Conservation (phyloP, 108 stramenopile species). For the Aureococcus anophagefferens region DNA sequence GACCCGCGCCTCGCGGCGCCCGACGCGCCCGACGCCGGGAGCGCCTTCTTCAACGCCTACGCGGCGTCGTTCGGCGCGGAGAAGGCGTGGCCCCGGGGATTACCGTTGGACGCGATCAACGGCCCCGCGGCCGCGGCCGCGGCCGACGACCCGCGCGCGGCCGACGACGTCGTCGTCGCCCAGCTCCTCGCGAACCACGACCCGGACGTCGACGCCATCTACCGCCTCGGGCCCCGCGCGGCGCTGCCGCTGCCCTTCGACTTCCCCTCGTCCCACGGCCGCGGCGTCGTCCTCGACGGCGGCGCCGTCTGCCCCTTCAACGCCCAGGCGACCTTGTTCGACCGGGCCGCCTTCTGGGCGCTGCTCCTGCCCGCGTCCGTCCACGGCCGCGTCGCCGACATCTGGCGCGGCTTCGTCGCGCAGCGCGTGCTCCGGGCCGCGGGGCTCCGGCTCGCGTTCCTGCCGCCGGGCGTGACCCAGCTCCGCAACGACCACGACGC, state of each 20-base stretch:
- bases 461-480: constrained; percentile 28
- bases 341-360: constrained; percentile 33
- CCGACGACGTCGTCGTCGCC: constrained; percentile 27
- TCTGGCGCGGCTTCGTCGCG: constrained; percentile 55
- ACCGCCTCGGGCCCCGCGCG: constrained; percentile 30
- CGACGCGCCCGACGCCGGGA: constrained; percentile 2
- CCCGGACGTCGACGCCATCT: constrained; percentile 57
- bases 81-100: constrained; percentile 49
- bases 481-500: no score
- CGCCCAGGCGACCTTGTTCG: constrained; percentile 52
- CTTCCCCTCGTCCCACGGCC: background rate
- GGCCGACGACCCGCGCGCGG: background rate
- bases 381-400: constrained; percentile 46
- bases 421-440: constrained; percentile 24
- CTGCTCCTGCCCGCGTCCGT: constrained; percentile 48
- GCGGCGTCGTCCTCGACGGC: constrained; percentile 5
- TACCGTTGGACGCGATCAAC: constrained; percentile 31
- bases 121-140: background rate
- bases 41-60: constrained; percentile 54
- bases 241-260: constrained; percentile 30
- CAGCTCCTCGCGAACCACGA: constrained; percentile 44
- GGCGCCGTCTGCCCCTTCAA: constrained; percentile 39
- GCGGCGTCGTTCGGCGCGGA: constrained; percentile 33
- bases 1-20: background rate
- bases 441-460: constrained; percentile 24